phyloP scores from a whole-genome alignment of 116 monocot species.

The Trichopus zeylanicus region DNA sequence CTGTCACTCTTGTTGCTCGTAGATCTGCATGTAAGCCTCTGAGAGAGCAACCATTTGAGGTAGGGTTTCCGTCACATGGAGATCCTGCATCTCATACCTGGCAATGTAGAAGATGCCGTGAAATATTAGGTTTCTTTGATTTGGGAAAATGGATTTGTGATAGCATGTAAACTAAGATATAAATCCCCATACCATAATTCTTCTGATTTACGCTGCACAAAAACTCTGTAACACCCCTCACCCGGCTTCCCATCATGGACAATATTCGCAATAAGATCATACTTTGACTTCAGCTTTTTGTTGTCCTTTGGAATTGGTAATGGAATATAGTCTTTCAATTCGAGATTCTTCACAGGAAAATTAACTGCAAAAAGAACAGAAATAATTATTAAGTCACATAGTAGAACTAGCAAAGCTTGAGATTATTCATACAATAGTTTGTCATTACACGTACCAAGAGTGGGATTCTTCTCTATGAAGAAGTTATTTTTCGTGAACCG shows the following conservation, averaged over 20 bases:
- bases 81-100: conserved; percentile 98
- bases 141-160: not conserved
- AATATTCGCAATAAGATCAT: conserved; percentile 94
- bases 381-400: not conserved
- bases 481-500: conserved; percentile 97
- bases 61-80: conserved; percentile 92
- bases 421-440: not conserved
- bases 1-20: conserved; percentile 83
- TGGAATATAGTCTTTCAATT: conserved; percentile 95
- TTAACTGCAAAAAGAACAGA: conserved; percentile 40
- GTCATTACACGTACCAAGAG: conserved; percentile 51
- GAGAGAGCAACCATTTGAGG: conserved; percentile 98
- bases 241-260: conserved; percentile 98
- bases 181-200: conserved; percentile 59
- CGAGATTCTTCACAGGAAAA: conserved; percentile 97
- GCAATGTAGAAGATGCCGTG: not conserved
- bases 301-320: conserved; percentile 53
- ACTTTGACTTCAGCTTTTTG: conserved; percentile 72
- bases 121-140: too few species aligned
- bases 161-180: not conserved
- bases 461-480: conserved; percentile 91
- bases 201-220: conserved; percentile 97
- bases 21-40: conserved; percentile 96
- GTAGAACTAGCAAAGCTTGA: not conserved
- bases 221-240: conserved; percentile 86